Evolutionary conservation across 225 moss, liverwort and hornwort genomes (phyloP), one percentile per base, ranked within the genome.

Genomic region (Lunularia cruciata): DNA sequence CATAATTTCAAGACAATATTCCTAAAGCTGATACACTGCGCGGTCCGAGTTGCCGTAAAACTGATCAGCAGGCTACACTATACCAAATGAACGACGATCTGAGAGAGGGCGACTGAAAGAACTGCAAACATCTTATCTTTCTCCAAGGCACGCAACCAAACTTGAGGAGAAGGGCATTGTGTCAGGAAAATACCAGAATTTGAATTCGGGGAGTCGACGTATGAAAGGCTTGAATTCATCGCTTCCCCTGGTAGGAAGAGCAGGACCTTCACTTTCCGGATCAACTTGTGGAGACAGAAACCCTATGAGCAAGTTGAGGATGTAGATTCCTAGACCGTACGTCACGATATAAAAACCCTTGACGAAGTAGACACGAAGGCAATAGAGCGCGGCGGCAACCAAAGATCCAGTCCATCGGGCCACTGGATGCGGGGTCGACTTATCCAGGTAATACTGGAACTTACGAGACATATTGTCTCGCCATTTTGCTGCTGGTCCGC

Each of bases 211-310:
- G 26, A 98, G 93, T 48, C 93, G 94, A 78, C 98, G 98, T 83
- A 98, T 93, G 81, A 98, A 98, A 25, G 98, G 98, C 72, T 93
- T 98, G 77, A 93, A 98, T 83, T 98, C 98, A 65, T 98, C 93
- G 76, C 89, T 98, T 26, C 93, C 98, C 79, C 92, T 93, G 34
- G 98, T 98, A 47, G 93, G 98, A 75, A 98, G 73, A 43, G 93
- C 89, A 48, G 93, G 98, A 37, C 98, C 98, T 71, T 98, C 93
- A 78, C 90, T 89, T 83, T 98, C 98, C 49, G 89, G 93, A 79
- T 98, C 93, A 57, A 93, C 93, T 88, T 93, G 98, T 25, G 98
- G 98, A 8, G 98, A 93, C 59, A 98, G 79, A 25, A 98, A 98
- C 61, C 98, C 98, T 77, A 98, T 93, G 71, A 98, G 88, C 79